phyloP scores from a whole-genome alignment of 2,329 filamentous ascomycete species.

The Clonostachys byssicola region DNA sequence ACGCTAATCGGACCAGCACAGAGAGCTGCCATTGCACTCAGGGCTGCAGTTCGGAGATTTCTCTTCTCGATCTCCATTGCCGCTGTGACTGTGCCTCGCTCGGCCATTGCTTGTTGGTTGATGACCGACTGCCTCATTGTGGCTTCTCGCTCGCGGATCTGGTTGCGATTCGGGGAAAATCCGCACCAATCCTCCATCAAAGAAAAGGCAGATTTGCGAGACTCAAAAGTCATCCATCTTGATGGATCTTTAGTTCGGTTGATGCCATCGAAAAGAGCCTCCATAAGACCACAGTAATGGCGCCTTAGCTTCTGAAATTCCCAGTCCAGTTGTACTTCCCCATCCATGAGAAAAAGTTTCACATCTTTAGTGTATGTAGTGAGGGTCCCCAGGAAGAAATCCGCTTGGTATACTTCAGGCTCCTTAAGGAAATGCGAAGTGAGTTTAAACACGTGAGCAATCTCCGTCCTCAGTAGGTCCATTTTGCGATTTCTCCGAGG shows the following conservation, averaged over 20 bases:
- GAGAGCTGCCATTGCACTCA: conserved; percentile 92
- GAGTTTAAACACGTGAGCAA: conserved; percentile 93
- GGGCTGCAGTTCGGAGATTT: conserved; percentile 81
- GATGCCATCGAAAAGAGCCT: conserved; percentile 88
- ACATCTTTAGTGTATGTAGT: conserved; percentile 88
- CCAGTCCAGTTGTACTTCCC: conserved; percentile 91
- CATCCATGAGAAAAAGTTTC: conserved; percentile 90
- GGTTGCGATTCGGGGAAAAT: conserved; percentile 84
- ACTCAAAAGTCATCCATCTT: conserved; percentile 96
- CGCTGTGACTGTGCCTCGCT: conserved; percentile 75
- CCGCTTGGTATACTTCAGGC: conserved; percentile 74
- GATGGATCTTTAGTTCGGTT: conserved; percentile 80
- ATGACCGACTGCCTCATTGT: conserved; percentile 83
- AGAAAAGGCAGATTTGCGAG: conserved; percentile 89
- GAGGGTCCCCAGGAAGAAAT: conserved; percentile 87
- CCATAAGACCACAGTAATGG: conserved; percentile 91
- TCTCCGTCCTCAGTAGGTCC: conserved; percentile 85
- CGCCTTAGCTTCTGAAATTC: conserved; percentile 88
- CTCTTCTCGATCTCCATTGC: conserved; percentile 97
- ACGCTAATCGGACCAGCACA: conserved; percentile 84
- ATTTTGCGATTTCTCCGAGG: conserved; percentile 78
- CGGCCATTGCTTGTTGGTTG: conserved; percentile 71
- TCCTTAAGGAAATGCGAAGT: conserved; percentile 86
- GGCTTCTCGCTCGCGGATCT: conserved; percentile 79
- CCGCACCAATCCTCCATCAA: conserved; percentile 99